These are phyloP conservation scores for Handroanthus guayacan DNA, from an alignment of 257 asterid genomes.

Conservation along the genomic window DNA sequence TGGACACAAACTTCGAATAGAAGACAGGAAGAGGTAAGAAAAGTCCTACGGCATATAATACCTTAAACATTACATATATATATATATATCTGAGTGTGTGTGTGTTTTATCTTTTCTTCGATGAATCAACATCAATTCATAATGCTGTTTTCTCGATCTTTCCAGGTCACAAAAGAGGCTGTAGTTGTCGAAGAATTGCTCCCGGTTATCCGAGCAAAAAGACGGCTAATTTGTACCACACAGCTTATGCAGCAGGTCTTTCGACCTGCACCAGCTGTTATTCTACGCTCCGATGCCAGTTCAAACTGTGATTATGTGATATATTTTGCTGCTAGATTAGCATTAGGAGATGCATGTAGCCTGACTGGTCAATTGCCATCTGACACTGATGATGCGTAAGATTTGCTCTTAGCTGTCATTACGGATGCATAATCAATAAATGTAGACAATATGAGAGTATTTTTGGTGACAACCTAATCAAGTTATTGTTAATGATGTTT, in stretches of 20 bases:
- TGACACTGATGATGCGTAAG: constrained; percentile 50
- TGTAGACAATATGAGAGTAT: background rate
- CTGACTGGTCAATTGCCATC: constrained; percentile 40
- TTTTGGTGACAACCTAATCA: background rate
- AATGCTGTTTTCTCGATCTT: constrained; percentile 12
- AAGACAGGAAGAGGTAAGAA: constrained; percentile 62
- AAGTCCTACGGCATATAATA: constrained; percentile 23
- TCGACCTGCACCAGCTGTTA: constrained; percentile 54
- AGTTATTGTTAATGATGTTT: constrained; percentile 32
- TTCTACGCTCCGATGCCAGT: constrained; percentile 60
- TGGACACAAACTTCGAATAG: constrained; percentile 69
- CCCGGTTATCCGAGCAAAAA: constrained; percentile 59
- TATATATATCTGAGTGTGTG: background rate
- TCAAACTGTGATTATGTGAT: constrained; percentile 56
- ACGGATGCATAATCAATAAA: background rate
- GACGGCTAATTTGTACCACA: constrained; percentile 63
- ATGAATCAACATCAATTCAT: constrained; percentile 2
- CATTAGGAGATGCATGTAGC: constrained; percentile 81
- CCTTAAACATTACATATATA: background rate
- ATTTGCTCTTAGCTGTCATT: constrained; percentile 4
- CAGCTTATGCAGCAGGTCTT: constrained; percentile 74
- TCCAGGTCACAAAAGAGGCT: constrained; percentile 56
- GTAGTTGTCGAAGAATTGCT: constrained; percentile 45
- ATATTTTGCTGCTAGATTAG: constrained; percentile 64
- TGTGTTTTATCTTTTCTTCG: no score